Percentiles rank a stretch among this genome's conserved stretches.
Conservation (phyloP, 164 flowering plant species). For the grape (Vitis vinifera) region ASM3070453v1 NC_081811.1:2271501-2272000, state of each 20-base stretch:
- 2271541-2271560: no score
- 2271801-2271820: slow-evolving; percentile 46
- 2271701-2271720: no score
- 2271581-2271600: no score
- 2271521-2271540: no score
- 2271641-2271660: no score
- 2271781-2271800: slow-evolving; percentile 46
- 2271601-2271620: no score
- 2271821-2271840: slow-evolving; percentile 41
- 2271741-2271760: neutral
- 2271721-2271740: no score
- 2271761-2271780: slow-evolving; percentile 51
- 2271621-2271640: no score
- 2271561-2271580: no score
- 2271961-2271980: slow-evolving; percentile 22
- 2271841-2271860: slow-evolving; percentile 18
- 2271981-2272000: slow-evolving; percentile 25
- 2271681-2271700: no score
- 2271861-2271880: slow-evolving; percentile 14
- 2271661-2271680: no score
- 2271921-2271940: slow-evolving; percentile 39
- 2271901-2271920: slow-evolving; percentile 30
- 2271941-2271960: slow-evolving; percentile 33
- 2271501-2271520: no score
- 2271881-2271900: slow-evolving; percentile 33